Conservation (phyloP, 441 rosid species). For the Adansonia madagascariensis region DNA sequence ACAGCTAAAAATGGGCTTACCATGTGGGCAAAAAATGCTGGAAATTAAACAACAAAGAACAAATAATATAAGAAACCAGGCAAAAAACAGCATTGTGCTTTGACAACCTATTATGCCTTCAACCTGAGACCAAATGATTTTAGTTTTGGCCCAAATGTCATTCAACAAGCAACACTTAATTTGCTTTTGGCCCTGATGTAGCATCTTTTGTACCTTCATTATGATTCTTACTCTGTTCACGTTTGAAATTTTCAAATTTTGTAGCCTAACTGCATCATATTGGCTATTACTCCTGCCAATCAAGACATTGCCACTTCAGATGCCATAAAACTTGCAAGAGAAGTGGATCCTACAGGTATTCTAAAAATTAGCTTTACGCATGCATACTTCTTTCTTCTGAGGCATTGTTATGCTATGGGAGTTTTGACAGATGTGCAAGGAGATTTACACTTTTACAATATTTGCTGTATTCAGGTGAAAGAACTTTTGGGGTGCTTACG, state of each 20-base stretch:
- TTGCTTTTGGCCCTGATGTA: neutral
- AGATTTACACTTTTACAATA: slow-evolving; percentile 17
- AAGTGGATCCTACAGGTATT: slow-evolving; percentile 97
- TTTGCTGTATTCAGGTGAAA: slow-evolving; percentile 68
- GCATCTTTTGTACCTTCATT: neutral
- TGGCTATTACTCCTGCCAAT: slow-evolving; percentile 99
- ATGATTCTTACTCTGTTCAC: slow-evolving; percentile 4
- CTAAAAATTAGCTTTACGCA: slow-evolving; percentile 12
- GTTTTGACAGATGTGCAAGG: neutral
- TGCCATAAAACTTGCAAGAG: slow-evolving; percentile 98
- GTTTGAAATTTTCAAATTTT: slow-evolving; percentile 30
- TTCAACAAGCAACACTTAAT: neutral
- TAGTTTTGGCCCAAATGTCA: neutral
- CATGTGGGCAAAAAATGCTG: neutral
- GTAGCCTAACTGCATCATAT: slow-evolving; percentile 91
- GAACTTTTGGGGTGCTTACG: slow-evolving; percentile 96
- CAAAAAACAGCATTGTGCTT: neutral
- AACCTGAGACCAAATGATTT: neutral
- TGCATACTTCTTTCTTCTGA: slow-evolving; percentile 12
- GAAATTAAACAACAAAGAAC: neutral
- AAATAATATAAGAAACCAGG: neutral
- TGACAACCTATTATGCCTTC: neutral
- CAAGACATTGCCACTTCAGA: slow-evolving; percentile 99
- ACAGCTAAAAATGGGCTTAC: neutral
- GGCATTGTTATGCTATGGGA: neutral